A percentile compares a stretch with the other conserved stretches of the same genome.
Conservation (phyloP, 257 asterid species). For the Pogostemon cablin region DNA sequence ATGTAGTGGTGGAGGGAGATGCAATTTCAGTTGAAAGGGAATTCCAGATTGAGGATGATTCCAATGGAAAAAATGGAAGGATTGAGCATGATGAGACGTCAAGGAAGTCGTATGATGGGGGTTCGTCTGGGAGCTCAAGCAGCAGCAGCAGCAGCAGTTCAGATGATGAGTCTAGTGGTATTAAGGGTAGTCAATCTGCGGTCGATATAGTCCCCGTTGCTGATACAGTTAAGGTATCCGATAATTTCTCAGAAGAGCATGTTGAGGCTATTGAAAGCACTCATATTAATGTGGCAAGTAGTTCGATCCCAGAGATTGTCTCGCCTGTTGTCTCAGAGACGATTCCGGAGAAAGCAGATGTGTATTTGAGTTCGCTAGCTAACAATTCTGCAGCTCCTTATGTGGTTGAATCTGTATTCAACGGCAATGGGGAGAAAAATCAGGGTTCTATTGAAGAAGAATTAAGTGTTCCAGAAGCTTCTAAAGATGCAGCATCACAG, state of each 20-base stretch:
- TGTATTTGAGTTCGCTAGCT: neutral
- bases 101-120: conserved; percentile 42
- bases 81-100: conserved; percentile 38
- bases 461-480: conserved; percentile 26
- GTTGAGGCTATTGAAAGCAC: conserved; percentile 21
- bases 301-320: conserved; percentile 28
- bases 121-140: conserved; percentile 41
- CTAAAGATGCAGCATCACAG: conserved; percentile 22
- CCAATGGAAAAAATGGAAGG: conserved; percentile 28
- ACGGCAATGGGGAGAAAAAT: conserved; percentile 39
- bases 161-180: conserved; percentile 46
- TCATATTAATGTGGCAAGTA: conserved; percentile 27
- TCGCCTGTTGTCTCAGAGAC: conserved; percentile 33
- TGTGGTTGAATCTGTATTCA: conserved; percentile 12
- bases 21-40: conserved; percentile 35
- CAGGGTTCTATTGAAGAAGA: conserved; percentile 25
- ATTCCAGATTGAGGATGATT: conserved; percentile 33
- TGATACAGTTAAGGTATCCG: conserved; percentile 35
- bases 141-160: conserved; percentile 45
- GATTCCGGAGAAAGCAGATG: conserved; percentile 30
- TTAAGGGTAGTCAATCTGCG: conserved; percentile 32
- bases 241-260: conserved; percentile 24
- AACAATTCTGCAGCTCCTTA: conserved; percentile 16
- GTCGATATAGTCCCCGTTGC: conserved; percentile 35
- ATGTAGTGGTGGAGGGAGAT: neutral